Evolutionary conservation across 495 filamentous ascomycete species (phyloP).

Genomic region (Neurospora africana): DNA sequence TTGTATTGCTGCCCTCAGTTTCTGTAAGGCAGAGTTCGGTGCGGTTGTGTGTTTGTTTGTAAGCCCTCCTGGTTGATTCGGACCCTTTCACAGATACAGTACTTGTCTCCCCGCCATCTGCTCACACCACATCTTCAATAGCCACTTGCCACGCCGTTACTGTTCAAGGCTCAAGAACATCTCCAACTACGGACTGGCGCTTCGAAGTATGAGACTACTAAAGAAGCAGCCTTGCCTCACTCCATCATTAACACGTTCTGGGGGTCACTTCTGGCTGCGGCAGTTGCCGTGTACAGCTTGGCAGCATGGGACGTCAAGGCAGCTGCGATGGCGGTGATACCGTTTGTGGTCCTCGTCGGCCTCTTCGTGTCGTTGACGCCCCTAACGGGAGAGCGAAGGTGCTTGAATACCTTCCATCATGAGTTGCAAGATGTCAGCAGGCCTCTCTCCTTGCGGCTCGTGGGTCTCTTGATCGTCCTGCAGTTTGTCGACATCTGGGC

Average conservation of each 20-base stretch:
- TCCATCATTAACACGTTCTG: background rate
- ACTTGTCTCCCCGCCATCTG: background rate
- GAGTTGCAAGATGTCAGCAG: background rate
- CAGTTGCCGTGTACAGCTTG: background rate
- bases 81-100: background rate
- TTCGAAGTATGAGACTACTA: background rate
- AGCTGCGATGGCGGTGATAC: background rate
- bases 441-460: background rate
- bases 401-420: background rate
- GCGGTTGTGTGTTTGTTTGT: background rate
- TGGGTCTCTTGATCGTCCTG: background rate
- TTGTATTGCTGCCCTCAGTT: background rate
- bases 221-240: background rate
- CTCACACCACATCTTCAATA: background rate
- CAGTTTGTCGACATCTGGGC: background rate
- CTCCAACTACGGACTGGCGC: background rate
- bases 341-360: background rate
- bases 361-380: background rate
- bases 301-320: background rate
- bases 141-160: background rate
- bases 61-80: background rate
- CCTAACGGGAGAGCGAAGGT: background rate
- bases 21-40: background rate
- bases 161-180: background rate
- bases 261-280: background rate